phyloP scores from a whole-genome alignment of 495 filamentous ascomycete species.

The Lophiostoma macrostomum region DNA sequence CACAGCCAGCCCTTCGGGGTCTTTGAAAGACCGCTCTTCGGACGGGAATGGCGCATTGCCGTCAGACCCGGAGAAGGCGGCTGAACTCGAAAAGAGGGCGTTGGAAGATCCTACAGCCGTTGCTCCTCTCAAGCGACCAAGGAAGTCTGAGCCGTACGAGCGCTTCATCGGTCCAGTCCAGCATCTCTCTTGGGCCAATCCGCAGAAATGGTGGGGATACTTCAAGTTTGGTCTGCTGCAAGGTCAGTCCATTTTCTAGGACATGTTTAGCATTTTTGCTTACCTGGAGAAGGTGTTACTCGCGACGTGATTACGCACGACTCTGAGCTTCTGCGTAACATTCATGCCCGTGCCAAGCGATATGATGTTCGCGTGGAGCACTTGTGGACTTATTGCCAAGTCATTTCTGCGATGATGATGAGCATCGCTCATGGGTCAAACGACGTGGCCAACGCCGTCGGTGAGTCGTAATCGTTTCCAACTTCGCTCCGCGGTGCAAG shows the following conservation, averaged over 20 bases:
- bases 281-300: slow-evolving; percentile 49
- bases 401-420: slow-evolving; percentile 58
- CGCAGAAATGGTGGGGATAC: slow-evolving; percentile 15
- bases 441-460: slow-evolving; percentile 30
- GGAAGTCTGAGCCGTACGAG: slow-evolving; percentile 13
- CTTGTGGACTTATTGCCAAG: slow-evolving; percentile 39
- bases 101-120: background rate
- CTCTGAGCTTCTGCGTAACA: slow-evolving; percentile 41
- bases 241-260: background rate
- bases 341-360: slow-evolving; percentile 12
- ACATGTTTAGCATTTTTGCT: background rate
- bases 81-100: background rate
- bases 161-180: slow-evolving; percentile 13
- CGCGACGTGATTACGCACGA: slow-evolving; percentile 55
- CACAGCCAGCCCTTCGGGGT: background rate
- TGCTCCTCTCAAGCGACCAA: background rate
- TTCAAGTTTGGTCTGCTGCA: slow-evolving; percentile 19
- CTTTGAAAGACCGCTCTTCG: background rate
- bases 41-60: background rate
- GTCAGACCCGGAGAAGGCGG: slow-evolving; percentile 7
- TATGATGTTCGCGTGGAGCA: slow-evolving; percentile 37
- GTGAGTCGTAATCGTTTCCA: slow-evolving; percentile 1
- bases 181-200: slow-evolving; percentile 9
- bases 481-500: background rate
- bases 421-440: slow-evolving; percentile 38